phyloP scores from a whole-genome alignment of 2,329 filamentous ascomycete species.

The Fusarium buharicum region DNA sequence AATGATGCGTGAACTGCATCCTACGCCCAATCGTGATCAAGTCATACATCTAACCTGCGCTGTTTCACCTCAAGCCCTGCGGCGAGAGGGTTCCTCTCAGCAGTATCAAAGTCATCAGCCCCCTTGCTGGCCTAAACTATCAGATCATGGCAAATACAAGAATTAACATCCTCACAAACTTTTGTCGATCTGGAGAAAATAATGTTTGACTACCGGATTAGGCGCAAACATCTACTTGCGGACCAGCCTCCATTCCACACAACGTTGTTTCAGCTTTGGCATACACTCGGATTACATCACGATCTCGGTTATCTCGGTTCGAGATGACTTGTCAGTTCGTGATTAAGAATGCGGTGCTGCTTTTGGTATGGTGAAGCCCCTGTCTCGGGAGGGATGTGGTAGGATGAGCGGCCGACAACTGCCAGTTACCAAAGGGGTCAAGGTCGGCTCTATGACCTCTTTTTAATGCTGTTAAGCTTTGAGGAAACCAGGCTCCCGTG shows the following conservation, averaged over 20 bases:
- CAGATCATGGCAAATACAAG: background rate
- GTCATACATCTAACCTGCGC: no score
- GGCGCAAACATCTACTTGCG: background rate
- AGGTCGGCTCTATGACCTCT: background rate
- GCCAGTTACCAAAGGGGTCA: background rate
- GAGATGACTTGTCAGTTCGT: background rate
- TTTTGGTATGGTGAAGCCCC: conserved; percentile 1
- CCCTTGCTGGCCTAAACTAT: background rate
- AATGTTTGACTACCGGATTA: conserved; percentile 1
- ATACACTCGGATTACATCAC: background rate
- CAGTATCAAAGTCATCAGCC: background rate
- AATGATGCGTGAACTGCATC: no score
- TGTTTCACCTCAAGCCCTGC: no score
- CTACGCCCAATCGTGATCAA: no score
- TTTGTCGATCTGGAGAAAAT: background rate
- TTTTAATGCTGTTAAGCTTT: background rate
- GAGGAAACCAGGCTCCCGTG: background rate
- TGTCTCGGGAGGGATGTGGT: background rate
- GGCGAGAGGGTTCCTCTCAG: background rate
- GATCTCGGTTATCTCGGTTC: conserved; percentile 1
- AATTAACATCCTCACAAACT: no score
- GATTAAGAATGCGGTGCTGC: background rate
- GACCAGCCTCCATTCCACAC: conserved; percentile 18
- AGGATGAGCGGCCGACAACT: background rate
- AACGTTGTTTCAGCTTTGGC: background rate